These are phyloP conservation scores for Kwoniella dendrophila DNA, from an alignment of 768 basidiomycete genomes.

Conservation along the genomic window DNA sequence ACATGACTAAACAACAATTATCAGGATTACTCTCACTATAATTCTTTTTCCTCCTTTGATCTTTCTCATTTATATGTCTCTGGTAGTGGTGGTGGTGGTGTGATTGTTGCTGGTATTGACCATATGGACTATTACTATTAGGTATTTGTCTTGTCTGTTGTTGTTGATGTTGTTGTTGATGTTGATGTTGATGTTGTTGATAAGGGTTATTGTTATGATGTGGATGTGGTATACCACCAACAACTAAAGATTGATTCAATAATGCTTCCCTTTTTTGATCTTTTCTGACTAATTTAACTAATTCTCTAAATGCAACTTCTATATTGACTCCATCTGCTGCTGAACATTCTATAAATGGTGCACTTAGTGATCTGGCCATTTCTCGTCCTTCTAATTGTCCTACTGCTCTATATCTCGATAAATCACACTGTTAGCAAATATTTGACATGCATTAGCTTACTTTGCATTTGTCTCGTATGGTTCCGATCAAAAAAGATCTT, in stretches of 20 bases:
- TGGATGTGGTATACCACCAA: no score
- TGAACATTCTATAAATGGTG: conserved; percentile 59
- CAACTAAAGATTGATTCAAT: background rate
- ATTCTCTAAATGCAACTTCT: conserved; percentile 59
- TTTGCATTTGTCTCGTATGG: background rate
- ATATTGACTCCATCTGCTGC: conserved; percentile 60
- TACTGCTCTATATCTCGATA: conserved; percentile 36
- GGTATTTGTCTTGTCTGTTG: no score
- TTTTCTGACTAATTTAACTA: conserved; percentile 58
- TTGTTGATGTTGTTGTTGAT: no score
- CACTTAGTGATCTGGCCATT: conserved; percentile 52
- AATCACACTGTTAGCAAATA: conserved; percentile 40
- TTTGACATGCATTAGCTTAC: background rate
- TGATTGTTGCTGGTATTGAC: no score
- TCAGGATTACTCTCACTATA: no score
- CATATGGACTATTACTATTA: no score
- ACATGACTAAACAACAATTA: no score
- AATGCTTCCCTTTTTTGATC: conserved; percentile 48
- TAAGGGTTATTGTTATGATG: no score
- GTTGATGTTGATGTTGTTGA: no score
- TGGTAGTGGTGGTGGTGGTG: no score
- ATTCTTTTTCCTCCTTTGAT: no score
- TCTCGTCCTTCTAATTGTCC: conserved; percentile 50
- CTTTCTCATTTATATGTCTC: no score
- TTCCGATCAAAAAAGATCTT: background rate